These are phyloP conservation scores for Thelephora aurantiotincta DNA, from an alignment of 768 basidiomycete genomes.

Conservation along the genomic window DNA sequence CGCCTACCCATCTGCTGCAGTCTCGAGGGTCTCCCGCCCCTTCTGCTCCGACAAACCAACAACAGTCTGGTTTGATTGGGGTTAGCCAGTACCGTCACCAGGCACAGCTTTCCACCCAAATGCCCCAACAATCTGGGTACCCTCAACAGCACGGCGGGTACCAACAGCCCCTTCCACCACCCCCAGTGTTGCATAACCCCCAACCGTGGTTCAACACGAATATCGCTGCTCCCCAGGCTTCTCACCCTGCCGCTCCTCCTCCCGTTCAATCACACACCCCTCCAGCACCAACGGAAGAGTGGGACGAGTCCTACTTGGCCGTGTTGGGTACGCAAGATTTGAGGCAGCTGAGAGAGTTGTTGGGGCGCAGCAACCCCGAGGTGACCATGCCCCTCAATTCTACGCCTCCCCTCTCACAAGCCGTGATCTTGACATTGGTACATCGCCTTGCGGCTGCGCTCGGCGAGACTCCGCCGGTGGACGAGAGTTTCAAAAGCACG, in stretches of 20 bases:
- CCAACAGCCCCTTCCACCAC: conserved; percentile 12
- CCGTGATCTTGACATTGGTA: conserved; percentile 71
- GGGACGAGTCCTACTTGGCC: conserved; percentile 73
- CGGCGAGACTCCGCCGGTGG: conserved; percentile 60
- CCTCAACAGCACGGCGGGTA: conserved; percentile 14
- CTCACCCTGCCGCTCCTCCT: conserved; percentile 62
- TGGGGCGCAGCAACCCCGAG: conserved; percentile 65
- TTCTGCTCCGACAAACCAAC: conserved; percentile 7
- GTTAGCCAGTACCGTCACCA: conserved; percentile 13
- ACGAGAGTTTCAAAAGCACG: conserved; percentile 70
- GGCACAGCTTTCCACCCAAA: conserved; percentile 21
- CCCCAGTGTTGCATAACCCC: conserved; percentile 12
- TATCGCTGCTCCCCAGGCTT: conserved; percentile 73
- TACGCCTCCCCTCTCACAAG: conserved; percentile 60
- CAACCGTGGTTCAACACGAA: conserved; percentile 44
- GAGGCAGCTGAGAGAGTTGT: conserved; percentile 58
- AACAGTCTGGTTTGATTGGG: conserved; percentile 11
- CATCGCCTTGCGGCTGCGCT: conserved; percentile 70
- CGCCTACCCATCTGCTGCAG: conserved; percentile 8
- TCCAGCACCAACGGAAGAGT: conserved; percentile 53
- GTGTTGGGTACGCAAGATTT: conserved; percentile 66
- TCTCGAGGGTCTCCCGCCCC: conserved; percentile 12
- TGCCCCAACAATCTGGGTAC: conserved; percentile 22
- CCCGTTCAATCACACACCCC: conserved; percentile 33
- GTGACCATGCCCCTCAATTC: conserved; percentile 67